Percentiles rank a stretch among this genome's conserved stretches.
Conservation (phyloP, 139 green algal species). For the Trebouxia sp. region DNA sequence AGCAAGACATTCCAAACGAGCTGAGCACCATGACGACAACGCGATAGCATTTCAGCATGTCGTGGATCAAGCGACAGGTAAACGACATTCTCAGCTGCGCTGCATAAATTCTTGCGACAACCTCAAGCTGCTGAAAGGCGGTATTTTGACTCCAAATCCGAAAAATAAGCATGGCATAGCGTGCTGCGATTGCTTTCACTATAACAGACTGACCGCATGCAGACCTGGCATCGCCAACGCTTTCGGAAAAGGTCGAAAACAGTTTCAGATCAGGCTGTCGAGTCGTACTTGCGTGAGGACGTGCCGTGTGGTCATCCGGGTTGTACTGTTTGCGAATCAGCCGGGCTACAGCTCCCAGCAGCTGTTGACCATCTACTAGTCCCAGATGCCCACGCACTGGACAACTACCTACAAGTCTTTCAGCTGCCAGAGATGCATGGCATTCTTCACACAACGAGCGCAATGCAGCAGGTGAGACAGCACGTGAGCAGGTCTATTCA, state of each 20-base stretch:
- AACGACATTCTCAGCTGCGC: too few species aligned
- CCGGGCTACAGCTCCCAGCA: neutral
- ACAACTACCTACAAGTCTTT: constrained; percentile 51
- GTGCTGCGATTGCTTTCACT: neutral
- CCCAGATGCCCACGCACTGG: constrained; percentile 44
- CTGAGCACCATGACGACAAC: too few species aligned
- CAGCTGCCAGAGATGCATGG: constrained; percentile 45
- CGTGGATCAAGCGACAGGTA: too few species aligned
- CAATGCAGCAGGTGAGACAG: neutral
- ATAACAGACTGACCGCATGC: neutral
- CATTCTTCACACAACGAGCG: constrained; percentile 8
- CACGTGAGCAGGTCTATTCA: neutral
- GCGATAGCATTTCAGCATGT: too few species aligned
- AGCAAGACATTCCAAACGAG: too few species aligned
- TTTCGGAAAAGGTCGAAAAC: neutral
- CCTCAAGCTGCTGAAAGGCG: too few species aligned
- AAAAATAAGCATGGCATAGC: too few species aligned
- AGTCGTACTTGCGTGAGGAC: constrained; percentile 30
- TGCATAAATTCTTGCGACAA: too few species aligned
- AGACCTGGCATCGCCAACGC: constrained; percentile 2
- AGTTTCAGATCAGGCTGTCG: neutral
- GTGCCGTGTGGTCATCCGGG: constrained; percentile 1
- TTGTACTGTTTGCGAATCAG: neutral
- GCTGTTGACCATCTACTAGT: constrained; percentile 41
- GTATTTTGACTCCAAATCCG: too few species aligned